Base-by-base conservation (phyloP, 108 stramenopile species). In the Cyclotella cryptica region DNA sequence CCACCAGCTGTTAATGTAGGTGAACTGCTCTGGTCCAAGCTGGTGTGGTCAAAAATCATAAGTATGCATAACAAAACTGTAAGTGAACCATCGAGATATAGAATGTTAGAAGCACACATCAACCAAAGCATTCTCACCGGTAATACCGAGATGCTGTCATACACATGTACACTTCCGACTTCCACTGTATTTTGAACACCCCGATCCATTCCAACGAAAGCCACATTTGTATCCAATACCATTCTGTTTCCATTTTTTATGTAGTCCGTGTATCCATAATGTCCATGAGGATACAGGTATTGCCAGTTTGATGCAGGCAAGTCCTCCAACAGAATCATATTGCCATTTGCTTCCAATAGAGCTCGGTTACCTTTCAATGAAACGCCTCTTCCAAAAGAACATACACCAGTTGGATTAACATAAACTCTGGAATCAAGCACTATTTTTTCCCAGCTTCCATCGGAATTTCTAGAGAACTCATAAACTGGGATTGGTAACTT, bases 321-420 rank as follows among this genome's bases (percentile, higher is more conserved):
- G 24, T 47, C 22, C 65, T 47, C 65, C 18, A 66, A 45, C 10
- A 47, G 45, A 47, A 47, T 24, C 18, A 27, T 66, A 7, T 35
- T 29, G 1, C 35, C 62, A 28, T 66, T 35, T 1, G 3, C 44
- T 22, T 46, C 65, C 10, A 66, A 19, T 15, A 66, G 27, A 21
- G 65, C 65, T 7, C 45, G 21, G 19, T 29, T 46, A 22, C 27
- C 46, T 14, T 22, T 19, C 12, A 66, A 24, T 46, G 12, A 14
- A 44, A 66, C 65, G 21, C 65, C 65, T 10, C 44, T 45, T 14
- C 65, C 65, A 59, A 47, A 66, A 47, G 14, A 17, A 24, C 35
- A 35, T 22, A 55, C 22, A 40, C 1, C 62, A 10, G n/a, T n/a
- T n/a, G n/a, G n/a, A n/a, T 24, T 1, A 18, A 14, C 2, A 24